Conservation (phyloP, 2,329 filamentous ascomycete genomes). For the Ophiostoma triangulosporum region DNA sequence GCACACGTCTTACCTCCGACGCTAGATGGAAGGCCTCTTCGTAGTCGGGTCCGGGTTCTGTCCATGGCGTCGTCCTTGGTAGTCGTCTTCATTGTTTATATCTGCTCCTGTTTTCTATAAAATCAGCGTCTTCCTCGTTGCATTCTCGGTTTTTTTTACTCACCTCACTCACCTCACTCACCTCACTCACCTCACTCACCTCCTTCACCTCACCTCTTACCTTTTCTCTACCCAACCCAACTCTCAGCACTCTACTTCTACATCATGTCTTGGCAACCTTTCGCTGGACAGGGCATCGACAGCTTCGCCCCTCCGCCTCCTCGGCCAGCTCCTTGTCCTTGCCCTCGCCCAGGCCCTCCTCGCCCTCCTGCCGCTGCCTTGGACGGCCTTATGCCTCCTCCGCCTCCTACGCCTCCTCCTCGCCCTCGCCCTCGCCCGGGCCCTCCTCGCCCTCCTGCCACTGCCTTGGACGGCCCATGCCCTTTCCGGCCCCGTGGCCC, state of each 20-base stretch:
- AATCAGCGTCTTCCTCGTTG: neutral
- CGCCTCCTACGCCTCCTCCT: neutral
- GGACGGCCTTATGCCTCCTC: constrained; percentile 19
- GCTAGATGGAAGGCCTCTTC: neutral
- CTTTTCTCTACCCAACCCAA: neutral
- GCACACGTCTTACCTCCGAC: neutral
- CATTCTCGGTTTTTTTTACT: neutral
- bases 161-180: neutral
- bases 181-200: neutral
- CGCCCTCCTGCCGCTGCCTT: constrained; percentile 19
- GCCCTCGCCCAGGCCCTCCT: neutral
- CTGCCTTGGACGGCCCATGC: constrained; percentile 25
- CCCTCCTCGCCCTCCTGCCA: constrained; percentile 2
- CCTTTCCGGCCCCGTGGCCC: constrained; percentile 9
- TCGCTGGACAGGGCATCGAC: neutral
- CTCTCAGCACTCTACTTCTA: neutral
- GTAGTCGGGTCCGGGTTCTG: too few relatives aligned
- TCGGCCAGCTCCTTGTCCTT: neutral
- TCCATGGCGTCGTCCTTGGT: neutral
- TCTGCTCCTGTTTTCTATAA: neutral
- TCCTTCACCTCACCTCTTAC: neutral
- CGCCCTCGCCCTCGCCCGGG: neutral
- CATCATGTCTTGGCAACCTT: neutral
- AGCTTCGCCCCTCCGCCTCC: neutral
- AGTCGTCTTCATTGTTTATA: neutral